Evolutionary conservation across 768 basidiomycete genomes (phyloP), one percentile per base, ranked within the genome.

Genomic region (Auricularia sp.): DNA sequence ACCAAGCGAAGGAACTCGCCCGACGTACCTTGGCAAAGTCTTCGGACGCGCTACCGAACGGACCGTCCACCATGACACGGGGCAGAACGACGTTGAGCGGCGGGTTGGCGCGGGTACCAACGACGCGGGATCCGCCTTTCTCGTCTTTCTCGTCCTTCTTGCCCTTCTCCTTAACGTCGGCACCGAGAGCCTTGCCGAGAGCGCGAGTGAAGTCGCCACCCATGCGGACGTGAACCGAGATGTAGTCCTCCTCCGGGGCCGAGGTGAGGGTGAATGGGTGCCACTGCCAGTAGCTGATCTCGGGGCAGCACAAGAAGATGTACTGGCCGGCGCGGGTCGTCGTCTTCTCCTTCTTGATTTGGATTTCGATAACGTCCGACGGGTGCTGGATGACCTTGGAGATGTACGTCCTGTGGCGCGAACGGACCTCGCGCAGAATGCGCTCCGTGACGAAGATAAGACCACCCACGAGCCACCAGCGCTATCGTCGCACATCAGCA

Each of bases 351-450:
- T 97, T 97, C 81, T 95, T 97, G 82, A 98, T 95, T 75, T 97
- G 96, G 35, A 98, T 78, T 77, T 98, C 94, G 78, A 95, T 82
- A 67, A 97, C 93, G 67, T 89, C 91, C 54, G 90, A 93, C 23
- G 95, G 95, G 75, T 98, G 95, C 71, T 93, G 91, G 73, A 97
- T 88, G 74, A 95, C 91, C 78, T 94, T 95, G 73, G 88, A 91
- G 71, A 98, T 88, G 74, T 87, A 95, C 4, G 96, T 98, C 66
- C 86, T 79, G 74, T 98, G 94, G 62, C 93, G 86, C 33, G 91
- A 90, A 62, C 95, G 86, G 66, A 96, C 76, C 79, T 98, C 96
- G 70, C 96, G 91, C 36, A 97, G 81, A 70, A 98, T 81, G 62
- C 95, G 91, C 78, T 98, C 95, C 65, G 68, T 77, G 70, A 92